phyloP scores from a whole-genome alignment of 164 flowering plant genomes.

The Vitis riparia region DNA sequence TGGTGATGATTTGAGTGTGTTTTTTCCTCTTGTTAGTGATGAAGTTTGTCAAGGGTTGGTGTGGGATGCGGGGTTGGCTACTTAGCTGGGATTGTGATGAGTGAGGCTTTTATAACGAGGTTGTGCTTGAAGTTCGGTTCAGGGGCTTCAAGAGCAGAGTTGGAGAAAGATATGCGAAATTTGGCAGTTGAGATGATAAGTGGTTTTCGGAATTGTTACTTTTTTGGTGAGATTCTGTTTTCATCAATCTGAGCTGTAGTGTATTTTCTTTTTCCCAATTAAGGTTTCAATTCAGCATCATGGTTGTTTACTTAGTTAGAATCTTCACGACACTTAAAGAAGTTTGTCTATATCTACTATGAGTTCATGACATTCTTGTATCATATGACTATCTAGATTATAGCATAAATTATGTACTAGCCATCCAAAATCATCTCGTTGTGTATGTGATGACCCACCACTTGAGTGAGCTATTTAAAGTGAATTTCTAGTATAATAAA shows the following conservation, averaged over 20 bases:
- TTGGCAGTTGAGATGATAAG: slow-evolving; percentile 42
- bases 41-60: slow-evolving; percentile 14
- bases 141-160: slow-evolving; percentile 22
- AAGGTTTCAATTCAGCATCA: not conserved
- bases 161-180: slow-evolving; percentile 34
- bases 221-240: slow-evolving; percentile 46
- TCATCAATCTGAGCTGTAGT: slow-evolving; percentile 6
- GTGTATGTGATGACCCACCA: too few species aligned
- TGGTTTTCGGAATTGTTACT: slow-evolving; percentile 45
- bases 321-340: too few species aligned
- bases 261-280: not conserved
- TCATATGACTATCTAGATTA: too few species aligned
- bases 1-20: slow-evolving; percentile 12
- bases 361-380: too few species aligned
- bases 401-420: too few species aligned
- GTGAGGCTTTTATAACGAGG: slow-evolving; percentile 39
- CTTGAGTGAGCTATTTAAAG: too few species aligned
- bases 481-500: too few species aligned
- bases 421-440: too few species aligned
- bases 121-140: slow-evolving; percentile 41
- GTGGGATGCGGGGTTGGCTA: slow-evolving; percentile 28
- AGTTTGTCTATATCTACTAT: too few species aligned
- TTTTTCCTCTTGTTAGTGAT: slow-evolving; percentile 28
- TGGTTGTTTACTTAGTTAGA: not conserved
- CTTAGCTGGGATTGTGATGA: slow-evolving; percentile 44